Evolutionary conservation across 192 early-diverging fungal genomes (phyloP), one percentile per base, ranked within the genome.

Genomic region (Glomus cerebriforme): DNA sequence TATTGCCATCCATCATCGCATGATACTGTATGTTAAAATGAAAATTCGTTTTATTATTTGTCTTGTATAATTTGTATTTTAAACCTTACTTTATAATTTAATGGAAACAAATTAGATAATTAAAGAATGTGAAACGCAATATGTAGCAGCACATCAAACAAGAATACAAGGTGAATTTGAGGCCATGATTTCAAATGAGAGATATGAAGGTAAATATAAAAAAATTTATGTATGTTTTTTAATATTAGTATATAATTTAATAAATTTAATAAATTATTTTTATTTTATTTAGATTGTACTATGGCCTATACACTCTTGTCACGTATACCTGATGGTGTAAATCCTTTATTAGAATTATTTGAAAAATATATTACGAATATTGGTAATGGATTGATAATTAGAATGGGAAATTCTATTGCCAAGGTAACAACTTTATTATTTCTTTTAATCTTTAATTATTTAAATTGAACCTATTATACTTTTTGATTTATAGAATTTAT

Each of bases 101-200:
- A 75, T 24, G n/a, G 8, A 58, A n/a, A 60, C 15, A n/a, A 35
- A 19, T 43, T 80, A 90, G 88, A 75, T 92, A 59, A 81, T 92
- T 19, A 87, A 86, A 81, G 93, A 93, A 79, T 94, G 90, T 72
- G 92, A 95, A 79, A 82, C 85, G 3, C 92, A 94, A 73, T 96
- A 92, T 76, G 87, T 95, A 34, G 81, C 90, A 2, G 88, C 85
- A 9, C 92, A 96, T 81, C 83, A 90, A 80, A 64, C 80, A 29
- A 80, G 81, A 22, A 91, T 96, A 58, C 84, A 92, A 47, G 75
- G 83, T 24, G 93, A 93, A 78, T 93, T 96, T 82, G 86, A 87
- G 47, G 78, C 39, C 9, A 95, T 96, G 92, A 79, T 96, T 27
- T 80, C 82, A 9, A 74, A 88, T 32, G 92, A 93, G 59, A 77